Conservation (phyloP, 768 basidiomycete genomes). For the Fibroporia radiculosa region DNA sequence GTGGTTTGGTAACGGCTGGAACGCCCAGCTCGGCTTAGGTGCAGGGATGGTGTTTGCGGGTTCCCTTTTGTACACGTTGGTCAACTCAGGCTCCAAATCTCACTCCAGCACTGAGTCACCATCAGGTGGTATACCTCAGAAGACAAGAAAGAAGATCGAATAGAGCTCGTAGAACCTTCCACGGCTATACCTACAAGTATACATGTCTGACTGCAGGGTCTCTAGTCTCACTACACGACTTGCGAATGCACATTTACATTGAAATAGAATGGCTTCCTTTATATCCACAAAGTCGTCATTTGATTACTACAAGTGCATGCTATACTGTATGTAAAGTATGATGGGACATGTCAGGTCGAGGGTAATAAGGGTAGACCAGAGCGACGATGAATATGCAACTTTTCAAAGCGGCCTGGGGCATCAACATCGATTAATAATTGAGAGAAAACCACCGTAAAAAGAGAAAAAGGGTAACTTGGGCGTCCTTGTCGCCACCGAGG, state of each 20-base stretch:
- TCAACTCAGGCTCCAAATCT: slow-evolving; percentile 12
- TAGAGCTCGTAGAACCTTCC: not conserved
- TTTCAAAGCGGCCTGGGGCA: too few relatives aligned
- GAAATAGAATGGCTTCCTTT: not conserved
- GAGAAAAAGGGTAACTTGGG: too few relatives aligned
- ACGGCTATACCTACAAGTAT: not conserved
- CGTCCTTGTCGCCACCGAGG: too few relatives aligned
- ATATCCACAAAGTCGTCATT: not conserved
- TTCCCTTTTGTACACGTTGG: slow-evolving; percentile 45
- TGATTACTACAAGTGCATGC: slow-evolving; percentile 2
- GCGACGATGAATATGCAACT: too few relatives aligned
- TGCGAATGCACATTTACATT: not conserved
- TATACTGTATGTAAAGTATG: slow-evolving; percentile 6
- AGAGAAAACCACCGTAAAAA: too few relatives aligned
- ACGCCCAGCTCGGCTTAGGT: slow-evolving; percentile 52
- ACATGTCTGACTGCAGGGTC: not conserved
- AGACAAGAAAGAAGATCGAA: slow-evolving; percentile 1
- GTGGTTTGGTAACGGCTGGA: slow-evolving; percentile 77
- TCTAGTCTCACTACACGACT: too few relatives aligned
- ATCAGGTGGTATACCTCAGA: slow-evolving; percentile 2
- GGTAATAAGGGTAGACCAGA: too few relatives aligned
- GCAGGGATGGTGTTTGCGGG: slow-evolving; percentile 70
- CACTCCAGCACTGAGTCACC: slow-evolving; percentile 2
- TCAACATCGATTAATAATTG: too few relatives aligned
- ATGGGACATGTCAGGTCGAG: too few relatives aligned